Percentiles rank a stretch among this genome's conserved stretches.
Evolutionary conservation across 495 filamentous ascomycete genomes (phyloP).

Genomic region (Podospora sp.): DNA sequence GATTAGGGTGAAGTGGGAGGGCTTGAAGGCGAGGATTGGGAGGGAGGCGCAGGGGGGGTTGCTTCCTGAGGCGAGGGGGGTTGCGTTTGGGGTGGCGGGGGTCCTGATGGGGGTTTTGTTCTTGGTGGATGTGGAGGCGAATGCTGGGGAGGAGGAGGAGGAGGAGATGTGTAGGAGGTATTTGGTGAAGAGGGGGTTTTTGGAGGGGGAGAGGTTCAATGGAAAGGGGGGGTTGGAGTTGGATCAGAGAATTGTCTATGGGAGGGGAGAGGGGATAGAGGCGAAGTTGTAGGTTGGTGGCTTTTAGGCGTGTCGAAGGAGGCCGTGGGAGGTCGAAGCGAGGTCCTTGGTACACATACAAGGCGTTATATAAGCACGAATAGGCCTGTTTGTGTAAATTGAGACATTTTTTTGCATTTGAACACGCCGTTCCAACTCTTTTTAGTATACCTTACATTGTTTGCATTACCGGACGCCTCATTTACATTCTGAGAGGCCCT

Average conservation of each 20-base stretch:
- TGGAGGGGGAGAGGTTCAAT: background rate
- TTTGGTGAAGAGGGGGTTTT: conserved; percentile 33
- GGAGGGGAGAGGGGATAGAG: background rate
- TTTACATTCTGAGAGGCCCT: no score
- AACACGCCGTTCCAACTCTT: no score
- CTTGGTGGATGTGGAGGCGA: conserved; percentile 32
- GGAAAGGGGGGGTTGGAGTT: conserved; percentile 20
- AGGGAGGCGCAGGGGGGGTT: conserved; percentile 28
- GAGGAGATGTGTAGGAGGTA: conserved; percentile 36
- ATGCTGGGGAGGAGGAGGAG: conserved; percentile 30
- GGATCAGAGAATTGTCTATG: conserved; percentile 34
- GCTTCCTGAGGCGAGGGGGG: conserved; percentile 37
- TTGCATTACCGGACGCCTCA: no score
- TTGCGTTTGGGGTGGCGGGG: conserved; percentile 39
- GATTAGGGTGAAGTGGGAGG: conserved; percentile 28
- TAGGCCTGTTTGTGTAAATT: no score
- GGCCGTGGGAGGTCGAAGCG: no score
- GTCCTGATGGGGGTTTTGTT: conserved; percentile 39
- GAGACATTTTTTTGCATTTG: no score
- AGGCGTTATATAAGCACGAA: no score
- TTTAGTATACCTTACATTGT: no score
- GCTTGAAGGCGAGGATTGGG: conserved; percentile 26
- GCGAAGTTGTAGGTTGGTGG: conserved; percentile 3
- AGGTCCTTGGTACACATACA: no score
- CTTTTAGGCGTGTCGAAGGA: background rate